A percentile compares a stretch with the other conserved stretches of the same genome.
These are phyloP conservation scores for Candida gorgasii DNA, from an alignment of 805 yeast species.

Conservation along the genomic window DNA sequence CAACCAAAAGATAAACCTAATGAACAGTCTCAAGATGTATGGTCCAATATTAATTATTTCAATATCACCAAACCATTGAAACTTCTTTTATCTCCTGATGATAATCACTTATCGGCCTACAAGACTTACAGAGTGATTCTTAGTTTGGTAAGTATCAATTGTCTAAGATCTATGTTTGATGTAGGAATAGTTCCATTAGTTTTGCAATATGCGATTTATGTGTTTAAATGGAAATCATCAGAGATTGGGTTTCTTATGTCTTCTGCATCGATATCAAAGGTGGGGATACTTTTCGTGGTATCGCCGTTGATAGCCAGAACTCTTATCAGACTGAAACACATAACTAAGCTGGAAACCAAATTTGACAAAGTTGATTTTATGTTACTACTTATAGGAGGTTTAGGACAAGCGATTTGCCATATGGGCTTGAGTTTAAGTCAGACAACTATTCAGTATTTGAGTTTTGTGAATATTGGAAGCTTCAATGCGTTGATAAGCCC, in stretches of 20 bases:
- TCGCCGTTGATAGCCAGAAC: conserved; percentile 47
- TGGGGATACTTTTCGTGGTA: conserved; percentile 45
- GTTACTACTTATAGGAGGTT: conserved; percentile 32
- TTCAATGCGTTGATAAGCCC: conserved; percentile 54
- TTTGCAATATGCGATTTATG: conserved; percentile 51
- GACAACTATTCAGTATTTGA: conserved; percentile 22
- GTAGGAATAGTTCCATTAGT: conserved; percentile 39
- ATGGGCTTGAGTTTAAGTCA: conserved; percentile 28
- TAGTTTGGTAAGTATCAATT: not conserved
- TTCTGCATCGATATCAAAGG: conserved; percentile 37
- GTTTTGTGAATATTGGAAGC: conserved; percentile 37
- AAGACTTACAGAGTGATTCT: not conserved
- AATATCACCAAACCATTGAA: conserved; percentile 4
- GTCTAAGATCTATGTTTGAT: conserved; percentile 8
- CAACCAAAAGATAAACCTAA: not conserved
- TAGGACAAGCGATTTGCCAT: conserved; percentile 39
- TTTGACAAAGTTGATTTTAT: conserved; percentile 52
- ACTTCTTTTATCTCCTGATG: conserved; percentile 8
- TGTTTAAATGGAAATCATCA: conserved; percentile 52
- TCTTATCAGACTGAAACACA: conserved; percentile 24
- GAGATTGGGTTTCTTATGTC: conserved; percentile 56
- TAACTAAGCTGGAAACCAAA: conserved; percentile 25
- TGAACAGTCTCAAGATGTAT: not conserved
- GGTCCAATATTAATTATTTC: conserved; percentile 1
- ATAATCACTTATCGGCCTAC: not conserved